Base-by-base conservation (phyloP, 2,329 filamentous ascomycete species). In the Colletotrichum magnum region DNA sequence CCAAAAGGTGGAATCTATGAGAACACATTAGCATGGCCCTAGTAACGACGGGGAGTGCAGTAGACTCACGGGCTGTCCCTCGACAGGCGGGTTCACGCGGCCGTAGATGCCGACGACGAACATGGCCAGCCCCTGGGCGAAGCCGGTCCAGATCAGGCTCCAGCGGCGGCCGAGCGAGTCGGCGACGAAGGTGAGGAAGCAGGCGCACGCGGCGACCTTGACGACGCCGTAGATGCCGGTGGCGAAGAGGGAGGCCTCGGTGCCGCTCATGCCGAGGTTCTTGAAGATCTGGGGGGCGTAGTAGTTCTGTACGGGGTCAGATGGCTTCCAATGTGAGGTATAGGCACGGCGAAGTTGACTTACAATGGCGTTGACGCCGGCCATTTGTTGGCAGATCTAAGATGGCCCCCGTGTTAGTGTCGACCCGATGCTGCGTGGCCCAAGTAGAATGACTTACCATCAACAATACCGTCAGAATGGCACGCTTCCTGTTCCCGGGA, bases 181-280 rank as follows among this genome's bases (percentile, higher is more conserved):
- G 68, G 90, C 90, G 15, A 88, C 86, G 73, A 93, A 90, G 72
- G 91, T 76, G 28, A 94, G 83, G 82, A 93, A 94, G 61, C 84
- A 75, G 5, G 86, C 84, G 75, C 90, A 92, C 47, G 88, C 87
- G 10, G 84, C 79, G 79, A 91, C 89, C 78, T 94, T 94, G 64
- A 93, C 88, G 62, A 93, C 86, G 28, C 92, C 92, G 76, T 93
- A 94, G 72, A 94, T 87, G 48, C 92, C 92, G 0, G 92, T 93
- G 5, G 92, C 91, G 76, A 94, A 92, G 26, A 94, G 87, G 18
- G 87, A 88, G 48, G 87, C 84, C 47, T 85, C 78, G 6, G 86
- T 89, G 13, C 82, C 82, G 26, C 77, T 78, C 73, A 94, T 84
- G 18, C 92, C 92, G 2, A 93, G 83, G 72, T 88, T 85, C 52